phyloP scores from a whole-genome alignment of 768 basidiomycete species.

The Nevesoporus exiguus region DNA sequence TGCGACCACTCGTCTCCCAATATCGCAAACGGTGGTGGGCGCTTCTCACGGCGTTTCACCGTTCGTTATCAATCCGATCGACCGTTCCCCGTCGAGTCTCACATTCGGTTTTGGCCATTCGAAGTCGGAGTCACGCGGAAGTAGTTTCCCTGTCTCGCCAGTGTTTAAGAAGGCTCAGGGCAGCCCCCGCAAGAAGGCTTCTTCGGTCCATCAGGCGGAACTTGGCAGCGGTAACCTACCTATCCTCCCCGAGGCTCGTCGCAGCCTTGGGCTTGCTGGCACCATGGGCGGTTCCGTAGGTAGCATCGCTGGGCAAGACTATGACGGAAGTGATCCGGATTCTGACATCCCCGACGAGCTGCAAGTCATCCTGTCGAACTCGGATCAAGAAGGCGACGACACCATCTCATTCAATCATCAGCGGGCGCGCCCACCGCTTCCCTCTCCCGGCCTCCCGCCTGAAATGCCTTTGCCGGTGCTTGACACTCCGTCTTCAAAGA shows the following conservation, averaged over 20 bases:
- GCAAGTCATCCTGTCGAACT: slow-evolving; percentile 52
- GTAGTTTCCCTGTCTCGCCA: slow-evolving; percentile 28
- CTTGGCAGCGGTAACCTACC: slow-evolving; percentile 30
- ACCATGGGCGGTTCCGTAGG: slow-evolving; percentile 63
- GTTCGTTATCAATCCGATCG: slow-evolving; percentile 18
- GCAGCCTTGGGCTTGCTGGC: slow-evolving; percentile 59
- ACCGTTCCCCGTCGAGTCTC: slow-evolving; percentile 30
- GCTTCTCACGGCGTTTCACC: slow-evolving; percentile 27
- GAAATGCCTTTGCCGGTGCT: slow-evolving; percentile 36
- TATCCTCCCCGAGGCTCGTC: slow-evolving; percentile 49
- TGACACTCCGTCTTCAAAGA: neutral
- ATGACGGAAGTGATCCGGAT: slow-evolving; percentile 61
- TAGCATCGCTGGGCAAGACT: slow-evolving; percentile 42
- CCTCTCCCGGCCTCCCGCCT: slow-evolving; percentile 45
- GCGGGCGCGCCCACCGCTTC: slow-evolving; percentile 5
- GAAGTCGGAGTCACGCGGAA: slow-evolving; percentile 25
- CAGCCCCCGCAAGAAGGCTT: slow-evolving; percentile 25
- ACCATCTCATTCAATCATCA: slow-evolving; percentile 33
- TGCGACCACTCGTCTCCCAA: slow-evolving; percentile 33
- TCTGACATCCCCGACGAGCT: slow-evolving; percentile 83
- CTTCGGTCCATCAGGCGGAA: slow-evolving; percentile 14
- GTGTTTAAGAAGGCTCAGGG: slow-evolving; percentile 34
- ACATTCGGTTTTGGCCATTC: slow-evolving; percentile 39
- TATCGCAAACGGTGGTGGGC: slow-evolving; percentile 18
- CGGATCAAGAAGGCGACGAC: slow-evolving; percentile 40